Evolutionary conservation across 371 early-diverging fungal species (phyloP), one percentile per base, ranked within the genome.

Genomic region (Mucor mucedo): DNA sequence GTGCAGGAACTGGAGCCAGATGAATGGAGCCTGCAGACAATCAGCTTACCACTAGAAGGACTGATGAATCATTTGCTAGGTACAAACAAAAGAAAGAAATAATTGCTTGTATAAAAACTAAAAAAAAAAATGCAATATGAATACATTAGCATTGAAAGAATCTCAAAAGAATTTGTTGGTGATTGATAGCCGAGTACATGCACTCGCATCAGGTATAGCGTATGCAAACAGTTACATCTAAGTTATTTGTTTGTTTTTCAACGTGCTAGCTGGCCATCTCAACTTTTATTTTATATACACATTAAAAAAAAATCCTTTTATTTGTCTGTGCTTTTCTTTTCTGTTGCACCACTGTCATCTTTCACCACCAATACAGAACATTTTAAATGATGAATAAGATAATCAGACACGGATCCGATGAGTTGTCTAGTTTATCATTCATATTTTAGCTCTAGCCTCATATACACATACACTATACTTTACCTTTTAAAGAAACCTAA

Each of bases 11-110:
- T 74, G 13, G 84, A 85, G 41, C 76, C 68, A 0, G 88, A 85
- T 53, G 88, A 87, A 63, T 86, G 82, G 82, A 85, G 86, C 47
- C 62, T 87, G 14, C 80, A 79, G 29, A 74, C 76, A 0, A 62
- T 82, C 5, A 60, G 65, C 3, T 40, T 86, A 1, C 84, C 88
- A 0, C 58, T 85, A 8, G 58, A 73, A 2, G 69, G 65, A 2
- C 60, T 84, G 4, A 27, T 75, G 16, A 35, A 52, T 3, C 57
- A 72, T 14, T 52, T 87, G 6, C 33, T 62, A 54, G 79, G 84
- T 82, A 82, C 8, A 8, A 35, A 4, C 8, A 35, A 35, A 35
- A 35, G 8, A 21, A 35, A 4, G 8, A 40, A 50, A 21, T 21
- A 1, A 21, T 21, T 21, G 21, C 21, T 21, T 21, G 21, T 21